Base-by-base conservation (phyloP, 768 basidiomycete species). In the Agaricus subrufescens region DNA sequence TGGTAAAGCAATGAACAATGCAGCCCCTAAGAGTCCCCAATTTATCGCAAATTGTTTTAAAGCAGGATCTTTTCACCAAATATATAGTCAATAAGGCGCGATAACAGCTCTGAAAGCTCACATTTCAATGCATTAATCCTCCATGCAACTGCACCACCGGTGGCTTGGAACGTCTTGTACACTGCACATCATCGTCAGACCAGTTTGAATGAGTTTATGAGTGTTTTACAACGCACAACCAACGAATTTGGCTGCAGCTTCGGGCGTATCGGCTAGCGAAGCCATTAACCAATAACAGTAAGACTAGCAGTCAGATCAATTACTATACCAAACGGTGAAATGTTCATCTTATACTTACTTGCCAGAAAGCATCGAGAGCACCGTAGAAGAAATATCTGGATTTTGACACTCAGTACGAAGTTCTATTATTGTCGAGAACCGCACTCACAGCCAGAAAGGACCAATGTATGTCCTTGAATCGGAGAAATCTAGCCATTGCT, bases 261-360 rank as follows among this genome's bases (percentile, higher is more conserved):
- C 60, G 3, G 67, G 67, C 5, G 63, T 62, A 15, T 66, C 59
- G 10, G 67, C 65, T 4, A 67, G 52, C 1, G 67, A 60, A 43
- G 65, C 67, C 67, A 68, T 68, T 37, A 68, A 34, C 67, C 67
- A 68, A 53, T 68, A 68, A 42, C 67, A 67, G 49, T 61, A 68
- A 8, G 65, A 66, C 65, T 66, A 39, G 14, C 23, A 46, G 8
- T 19, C 42, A 23, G 7, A 34, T 56, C 54, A 48, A 42, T 30
- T 23, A 43, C n/a, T 25, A 29, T 30, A 34, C 43, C 54, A 48
- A 31, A 14, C 30, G 31, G 8, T 15, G 30, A 23, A 12, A 4
- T 43, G 10, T 5, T 40, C 12, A n/a, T 4, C n/a, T 14, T 19
- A 29, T n/a, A 47, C 59, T 31, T 42, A 65, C 65, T 58, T 67